Conservation (phyloP, 805 yeast species). For the Naumovozyma dairenensis region DNA sequence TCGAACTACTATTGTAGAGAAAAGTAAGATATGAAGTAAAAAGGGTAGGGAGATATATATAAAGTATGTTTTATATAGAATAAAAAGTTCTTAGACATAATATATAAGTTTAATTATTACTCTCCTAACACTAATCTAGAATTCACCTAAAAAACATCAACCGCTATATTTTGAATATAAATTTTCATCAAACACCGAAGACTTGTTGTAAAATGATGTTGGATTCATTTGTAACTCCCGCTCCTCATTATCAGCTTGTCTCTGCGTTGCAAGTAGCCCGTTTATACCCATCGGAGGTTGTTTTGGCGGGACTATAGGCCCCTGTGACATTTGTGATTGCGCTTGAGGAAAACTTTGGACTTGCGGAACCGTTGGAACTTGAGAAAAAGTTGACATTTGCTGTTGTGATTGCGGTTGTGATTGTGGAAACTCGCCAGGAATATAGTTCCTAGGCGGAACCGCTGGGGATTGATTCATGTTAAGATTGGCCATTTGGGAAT, state of each 20-base stretch:
- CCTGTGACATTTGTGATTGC: slow-evolving; percentile 3
- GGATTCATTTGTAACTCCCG: slow-evolving; percentile 26
- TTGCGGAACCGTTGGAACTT: background rate
- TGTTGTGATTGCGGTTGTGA: background rate
- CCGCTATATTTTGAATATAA: slow-evolving; percentile 33
- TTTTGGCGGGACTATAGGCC: slow-evolving; percentile 18
- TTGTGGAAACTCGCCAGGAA: background rate
- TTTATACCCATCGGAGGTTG: slow-evolving; percentile 9
- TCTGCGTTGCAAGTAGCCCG: slow-evolving; percentile 4
- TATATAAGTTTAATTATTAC: no score
- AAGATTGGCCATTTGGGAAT: background rate
- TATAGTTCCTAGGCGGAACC: slow-evolving; percentile 4
- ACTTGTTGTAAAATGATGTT: slow-evolving; percentile 37
- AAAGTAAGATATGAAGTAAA: no score
- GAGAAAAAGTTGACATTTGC: background rate
- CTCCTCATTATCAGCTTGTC: slow-evolving; percentile 13
- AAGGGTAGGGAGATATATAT: no score
- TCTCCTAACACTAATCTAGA: no score
- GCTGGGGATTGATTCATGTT: background rate
- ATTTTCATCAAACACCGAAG: slow-evolving; percentile 41
- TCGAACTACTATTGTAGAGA: no score
- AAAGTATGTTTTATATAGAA: no score
- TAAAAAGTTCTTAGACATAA: no score
- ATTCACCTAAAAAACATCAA: no score
- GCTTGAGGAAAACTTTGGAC: background rate